Percentiles rank a stretch among this genome's conserved stretches.
Conservation (phyloP, 192 early-diverging fungal species). For the Chytriomyces sp. region DNA sequence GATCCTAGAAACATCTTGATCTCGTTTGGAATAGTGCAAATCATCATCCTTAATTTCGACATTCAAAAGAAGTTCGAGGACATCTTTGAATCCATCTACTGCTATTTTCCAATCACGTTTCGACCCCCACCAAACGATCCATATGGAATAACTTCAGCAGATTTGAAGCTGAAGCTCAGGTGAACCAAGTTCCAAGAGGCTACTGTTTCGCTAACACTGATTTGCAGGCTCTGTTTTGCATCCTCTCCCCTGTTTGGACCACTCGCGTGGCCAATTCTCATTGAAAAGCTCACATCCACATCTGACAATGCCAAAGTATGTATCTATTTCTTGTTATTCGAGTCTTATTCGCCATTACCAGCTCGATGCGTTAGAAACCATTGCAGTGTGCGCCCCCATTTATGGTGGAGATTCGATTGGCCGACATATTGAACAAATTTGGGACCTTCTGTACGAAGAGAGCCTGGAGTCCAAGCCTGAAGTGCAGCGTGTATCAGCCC, state of each 20-base stretch:
- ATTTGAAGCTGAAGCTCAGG: conserved; percentile 81
- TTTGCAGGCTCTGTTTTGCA: conserved; percentile 63
- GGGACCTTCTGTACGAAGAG: conserved; percentile 74
- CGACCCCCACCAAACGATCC: conserved; percentile 93
- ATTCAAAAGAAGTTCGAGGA: conserved; percentile 74
- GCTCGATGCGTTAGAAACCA: conserved; percentile 89
- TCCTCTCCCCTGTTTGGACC: conserved; percentile 59
- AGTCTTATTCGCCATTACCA: conserved; percentile 32
- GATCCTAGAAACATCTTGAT: conserved; percentile 94
- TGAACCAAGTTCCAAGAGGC: conserved; percentile 28
- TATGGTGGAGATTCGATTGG: conserved; percentile 72
- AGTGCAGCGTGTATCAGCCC: conserved; percentile 65
- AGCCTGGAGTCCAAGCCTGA: conserved; percentile 79
- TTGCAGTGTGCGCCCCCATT: conserved; percentile 74
- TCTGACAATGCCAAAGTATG: conserved; percentile 84
- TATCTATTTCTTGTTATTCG: not conserved
- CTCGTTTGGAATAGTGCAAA: conserved; percentile 76
- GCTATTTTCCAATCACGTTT: conserved; percentile 99
- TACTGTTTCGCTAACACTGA: conserved; percentile 30
- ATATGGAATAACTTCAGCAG: conserved; percentile 90
- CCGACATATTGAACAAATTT: conserved; percentile 71
- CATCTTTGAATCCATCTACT: conserved; percentile 95
- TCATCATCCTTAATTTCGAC: conserved; percentile 75
- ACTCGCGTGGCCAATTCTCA: conserved; percentile 79
- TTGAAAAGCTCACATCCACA: conserved; percentile 88